Percentiles rank a stretch among this genome's conserved stretches.
Conservation (phyloP, 129 eudicot species). For the Silybum marianum region DNA sequence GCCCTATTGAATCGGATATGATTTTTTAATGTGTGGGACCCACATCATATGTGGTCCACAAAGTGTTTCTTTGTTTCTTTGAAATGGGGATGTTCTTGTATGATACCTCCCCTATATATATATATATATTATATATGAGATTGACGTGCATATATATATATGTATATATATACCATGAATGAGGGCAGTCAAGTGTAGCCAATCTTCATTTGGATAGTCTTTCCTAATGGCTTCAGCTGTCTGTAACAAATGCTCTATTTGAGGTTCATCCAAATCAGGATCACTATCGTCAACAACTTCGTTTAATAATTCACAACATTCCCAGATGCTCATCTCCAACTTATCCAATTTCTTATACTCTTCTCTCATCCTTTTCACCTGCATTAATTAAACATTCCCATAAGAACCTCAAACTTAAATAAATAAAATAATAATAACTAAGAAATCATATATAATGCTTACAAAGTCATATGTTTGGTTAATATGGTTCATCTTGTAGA, state of each 20-base stretch:
- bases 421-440: background rate
- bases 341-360: slow-evolving; percentile 69
- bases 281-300: slow-evolving; percentile 91
- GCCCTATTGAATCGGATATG: too few species aligned
- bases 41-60: too few species aligned
- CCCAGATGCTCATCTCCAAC: slow-evolving; percentile 92
- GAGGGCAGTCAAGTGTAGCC: slow-evolving; percentile 89
- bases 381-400: background rate
- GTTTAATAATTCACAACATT: slow-evolving; percentile 83
- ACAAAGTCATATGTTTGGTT: slow-evolving; percentile 84
- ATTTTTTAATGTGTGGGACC: too few species aligned
- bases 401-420: background rate
- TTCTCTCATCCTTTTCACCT: slow-evolving; percentile 86
- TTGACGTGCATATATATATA: slow-evolving; percentile 19
- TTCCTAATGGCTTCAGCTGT: slow-evolving; percentile 91
- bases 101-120: too few species aligned
- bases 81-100: too few species aligned
- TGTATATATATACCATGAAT: slow-evolving; percentile 63
- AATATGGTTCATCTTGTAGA: slow-evolving; percentile 72
- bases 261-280: slow-evolving; percentile 93
- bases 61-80: too few species aligned
- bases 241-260: slow-evolving; percentile 86
- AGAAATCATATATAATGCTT: slow-evolving; percentile 23
- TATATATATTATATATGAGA: background rate
- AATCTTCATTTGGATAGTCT: slow-evolving; percentile 89